phyloP scores from a whole-genome alignment of 2,329 filamentous ascomycete species.

The Apiospora phragmitis region DNA sequence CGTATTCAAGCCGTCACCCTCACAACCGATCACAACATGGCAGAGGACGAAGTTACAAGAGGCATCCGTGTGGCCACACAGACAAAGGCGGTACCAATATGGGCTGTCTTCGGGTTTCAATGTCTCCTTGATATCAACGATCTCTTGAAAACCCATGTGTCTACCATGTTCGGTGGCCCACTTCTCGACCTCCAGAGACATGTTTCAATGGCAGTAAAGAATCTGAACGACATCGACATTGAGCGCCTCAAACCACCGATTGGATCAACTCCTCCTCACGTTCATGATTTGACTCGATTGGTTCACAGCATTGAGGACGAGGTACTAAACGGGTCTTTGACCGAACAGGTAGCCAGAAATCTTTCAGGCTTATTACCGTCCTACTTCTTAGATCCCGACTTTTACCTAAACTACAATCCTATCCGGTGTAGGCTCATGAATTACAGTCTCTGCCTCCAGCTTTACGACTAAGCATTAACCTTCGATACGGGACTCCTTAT shows the following conservation, averaged over 20 bases:
- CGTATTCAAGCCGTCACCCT: background rate
- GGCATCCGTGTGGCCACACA: background rate
- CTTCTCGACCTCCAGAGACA: background rate
- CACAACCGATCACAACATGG: background rate
- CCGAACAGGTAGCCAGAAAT: background rate
- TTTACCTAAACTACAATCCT: background rate
- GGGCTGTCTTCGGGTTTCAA: background rate
- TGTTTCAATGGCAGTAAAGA: background rate
- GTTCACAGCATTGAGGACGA: background rate
- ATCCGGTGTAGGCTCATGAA: background rate
- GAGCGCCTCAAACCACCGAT: background rate
- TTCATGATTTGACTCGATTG: background rate
- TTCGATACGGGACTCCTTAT: background rate
- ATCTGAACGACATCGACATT: background rate
- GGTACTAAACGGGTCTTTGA: background rate
- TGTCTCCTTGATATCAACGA: background rate
- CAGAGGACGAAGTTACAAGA: background rate
- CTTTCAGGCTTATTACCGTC: background rate
- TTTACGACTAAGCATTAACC: background rate
- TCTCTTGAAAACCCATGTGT: too few relatives aligned
- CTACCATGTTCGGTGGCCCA: background rate
- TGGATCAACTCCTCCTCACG: background rate
- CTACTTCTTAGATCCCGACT: background rate
- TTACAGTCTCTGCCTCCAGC: background rate
- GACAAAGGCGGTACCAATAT: background rate